phyloP scores from a whole-genome alignment of 495 filamentous ascomycete genomes.

The Neurospora intermedia region DNA sequence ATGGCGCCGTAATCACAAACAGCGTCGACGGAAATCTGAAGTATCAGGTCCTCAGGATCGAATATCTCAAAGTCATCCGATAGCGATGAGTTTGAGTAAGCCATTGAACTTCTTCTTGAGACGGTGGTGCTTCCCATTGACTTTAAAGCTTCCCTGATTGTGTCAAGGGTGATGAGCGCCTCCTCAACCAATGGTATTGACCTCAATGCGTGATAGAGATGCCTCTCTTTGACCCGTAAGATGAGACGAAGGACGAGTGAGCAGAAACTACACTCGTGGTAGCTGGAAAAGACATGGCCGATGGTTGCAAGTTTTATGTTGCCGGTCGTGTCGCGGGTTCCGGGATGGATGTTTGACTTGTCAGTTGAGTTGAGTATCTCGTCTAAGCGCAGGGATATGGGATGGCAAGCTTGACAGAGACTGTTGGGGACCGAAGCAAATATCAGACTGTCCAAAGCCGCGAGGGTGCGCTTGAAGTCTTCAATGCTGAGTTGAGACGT shows the following conservation, averaged over 20 bases:
- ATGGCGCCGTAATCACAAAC: neutral
- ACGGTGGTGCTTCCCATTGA: neutral
- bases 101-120: neutral
- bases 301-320: neutral
- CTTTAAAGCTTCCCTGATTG: neutral
- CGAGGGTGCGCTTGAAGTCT: neutral
- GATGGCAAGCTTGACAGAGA: neutral
- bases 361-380: neutral
- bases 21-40: neutral
- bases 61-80: neutral
- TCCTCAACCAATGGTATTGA: neutral
- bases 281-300: neutral
- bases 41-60: neutral
- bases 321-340: neutral
- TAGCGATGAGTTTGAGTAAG: neutral
- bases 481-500: neutral
- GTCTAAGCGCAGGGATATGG: neutral
- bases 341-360: neutral
- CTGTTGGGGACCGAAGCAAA: neutral
- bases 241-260: neutral
- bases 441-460: neutral
- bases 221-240: neutral
- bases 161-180: neutral
- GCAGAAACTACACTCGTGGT: neutral
- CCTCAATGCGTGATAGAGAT: neutral